Evolutionary conservation across 495 filamentous ascomycete genomes (phyloP).

Genomic region (Trichoderma erinaceum): DNA sequence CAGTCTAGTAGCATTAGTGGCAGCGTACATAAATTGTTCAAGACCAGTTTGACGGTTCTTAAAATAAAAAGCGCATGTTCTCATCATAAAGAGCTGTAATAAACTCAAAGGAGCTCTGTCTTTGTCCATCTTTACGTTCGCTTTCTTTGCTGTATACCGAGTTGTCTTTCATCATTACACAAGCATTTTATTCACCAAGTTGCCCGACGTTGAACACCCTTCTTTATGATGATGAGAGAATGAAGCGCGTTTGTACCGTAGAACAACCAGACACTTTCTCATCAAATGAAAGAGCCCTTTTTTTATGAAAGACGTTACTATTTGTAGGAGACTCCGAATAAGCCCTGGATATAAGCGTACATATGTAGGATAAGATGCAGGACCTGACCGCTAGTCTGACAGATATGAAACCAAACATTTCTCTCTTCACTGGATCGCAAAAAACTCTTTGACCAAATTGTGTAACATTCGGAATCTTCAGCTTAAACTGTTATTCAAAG

Average conservation of each 20-base stretch:
- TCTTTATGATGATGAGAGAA: too few relatives aligned
- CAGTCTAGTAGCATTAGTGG: background rate
- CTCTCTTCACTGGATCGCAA: background rate
- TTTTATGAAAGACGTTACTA: background rate
- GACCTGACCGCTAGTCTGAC: constrained; percentile 12
- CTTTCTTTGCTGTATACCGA: too few relatives aligned
- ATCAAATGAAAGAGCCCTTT: background rate
- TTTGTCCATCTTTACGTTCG: background rate
- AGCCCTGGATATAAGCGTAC: background rate
- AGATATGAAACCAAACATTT: background rate
- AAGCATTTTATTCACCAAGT: too few relatives aligned
- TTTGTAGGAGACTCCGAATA: background rate
- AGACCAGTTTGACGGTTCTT: background rate
- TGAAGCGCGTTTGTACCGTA: too few relatives aligned
- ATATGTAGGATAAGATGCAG: background rate
- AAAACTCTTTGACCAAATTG: background rate
- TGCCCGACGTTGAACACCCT: too few relatives aligned
- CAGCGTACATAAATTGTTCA: background rate
- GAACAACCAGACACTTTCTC: too few relatives aligned
- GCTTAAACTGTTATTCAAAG: background rate
- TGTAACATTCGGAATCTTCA: background rate
- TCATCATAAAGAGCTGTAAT: background rate
- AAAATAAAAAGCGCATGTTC: background rate
- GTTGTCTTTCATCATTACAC: too few relatives aligned
- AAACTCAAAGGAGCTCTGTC: background rate